Evolutionary conservation across 306 rosid species (phyloP).

Genomic region (Dryas alaskensis): DNA sequence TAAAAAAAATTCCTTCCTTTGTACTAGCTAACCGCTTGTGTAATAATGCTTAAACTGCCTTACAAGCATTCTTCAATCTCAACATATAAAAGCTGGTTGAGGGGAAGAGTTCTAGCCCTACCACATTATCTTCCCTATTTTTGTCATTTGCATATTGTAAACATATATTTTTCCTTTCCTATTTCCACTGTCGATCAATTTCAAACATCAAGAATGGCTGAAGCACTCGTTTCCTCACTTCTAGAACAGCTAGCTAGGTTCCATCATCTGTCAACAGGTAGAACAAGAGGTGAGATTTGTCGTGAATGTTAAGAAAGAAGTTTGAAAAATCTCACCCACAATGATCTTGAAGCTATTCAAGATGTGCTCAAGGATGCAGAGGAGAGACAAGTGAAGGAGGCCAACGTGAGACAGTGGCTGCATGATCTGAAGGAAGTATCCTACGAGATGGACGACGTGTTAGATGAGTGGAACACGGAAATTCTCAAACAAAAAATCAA

Average conservation of each 20-base stretch:
- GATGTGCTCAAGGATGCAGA: slow-evolving; percentile 18
- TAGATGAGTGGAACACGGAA: slow-evolving; percentile 24
- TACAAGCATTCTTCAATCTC: no score
- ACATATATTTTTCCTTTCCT: no score
- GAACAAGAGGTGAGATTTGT: background rate
- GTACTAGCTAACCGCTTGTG: no score
- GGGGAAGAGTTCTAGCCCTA: background rate
- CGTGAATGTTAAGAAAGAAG: background rate
- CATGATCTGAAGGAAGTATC: slow-evolving; percentile 2
- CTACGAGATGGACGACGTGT: slow-evolving; percentile 9
- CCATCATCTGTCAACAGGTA: background rate
- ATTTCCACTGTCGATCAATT: no score
- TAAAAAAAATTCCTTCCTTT: no score
- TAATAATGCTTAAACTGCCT: no score
- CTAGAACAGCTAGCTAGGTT: background rate
- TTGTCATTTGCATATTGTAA: background rate
- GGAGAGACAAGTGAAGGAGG: slow-evolving; percentile 5
- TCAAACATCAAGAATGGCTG: background rate
- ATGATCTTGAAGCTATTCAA: background rate
- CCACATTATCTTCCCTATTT: background rate
- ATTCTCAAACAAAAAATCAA: background rate
- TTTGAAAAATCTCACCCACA: background rate
- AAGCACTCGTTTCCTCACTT: background rate
- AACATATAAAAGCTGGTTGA: background rate
- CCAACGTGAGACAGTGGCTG: background rate